phyloP scores from a whole-genome alignment of 306 rosid species.

The Ziziphus jujuba region DNA sequence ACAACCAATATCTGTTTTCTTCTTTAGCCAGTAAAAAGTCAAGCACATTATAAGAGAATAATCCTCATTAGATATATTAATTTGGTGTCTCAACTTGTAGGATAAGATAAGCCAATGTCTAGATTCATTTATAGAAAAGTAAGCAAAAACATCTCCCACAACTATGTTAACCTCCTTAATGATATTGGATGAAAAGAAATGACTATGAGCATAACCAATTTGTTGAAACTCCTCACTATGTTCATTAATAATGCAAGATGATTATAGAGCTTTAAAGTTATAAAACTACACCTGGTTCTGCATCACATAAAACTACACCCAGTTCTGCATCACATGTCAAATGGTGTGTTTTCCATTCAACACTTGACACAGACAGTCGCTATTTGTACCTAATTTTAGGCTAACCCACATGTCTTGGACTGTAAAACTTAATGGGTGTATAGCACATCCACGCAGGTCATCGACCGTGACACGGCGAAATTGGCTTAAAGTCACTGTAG shows the following conservation, averaged over 20 bases:
- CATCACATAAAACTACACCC: too few relatives aligned
- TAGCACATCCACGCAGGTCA: constrained; percentile 4
- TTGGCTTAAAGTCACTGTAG: constrained; percentile 4
- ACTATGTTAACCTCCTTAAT: neutral
- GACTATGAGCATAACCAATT: neutral
- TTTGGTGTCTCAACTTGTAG: too few relatives aligned
- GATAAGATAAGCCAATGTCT: neutral
- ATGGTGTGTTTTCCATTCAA: constrained; percentile 7
- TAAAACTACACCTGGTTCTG: constrained; percentile 1
- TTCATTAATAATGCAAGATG: constrained; percentile 5
- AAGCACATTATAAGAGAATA: too few relatives aligned
- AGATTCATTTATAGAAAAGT: neutral
- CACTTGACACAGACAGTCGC: constrained; percentile 7
- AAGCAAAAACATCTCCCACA: neutral
- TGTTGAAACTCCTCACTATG: neutral
- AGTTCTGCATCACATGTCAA: neutral
- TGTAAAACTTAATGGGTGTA: neutral
- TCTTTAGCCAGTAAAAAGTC: constrained; percentile 1
- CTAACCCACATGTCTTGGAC: constrained; percentile 12
- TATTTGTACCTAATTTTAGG: neutral
- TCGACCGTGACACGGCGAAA: constrained; percentile 9
- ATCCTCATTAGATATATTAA: too few relatives aligned
- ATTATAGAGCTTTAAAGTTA: neutral
- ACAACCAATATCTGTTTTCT: constrained; percentile 18
- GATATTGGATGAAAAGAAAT: neutral